A percentile compares a stretch with the other conserved stretches of the same genome.
Conservation (phyloP, 805 yeast species). For the Starmerella ratchasimensis region DNA sequence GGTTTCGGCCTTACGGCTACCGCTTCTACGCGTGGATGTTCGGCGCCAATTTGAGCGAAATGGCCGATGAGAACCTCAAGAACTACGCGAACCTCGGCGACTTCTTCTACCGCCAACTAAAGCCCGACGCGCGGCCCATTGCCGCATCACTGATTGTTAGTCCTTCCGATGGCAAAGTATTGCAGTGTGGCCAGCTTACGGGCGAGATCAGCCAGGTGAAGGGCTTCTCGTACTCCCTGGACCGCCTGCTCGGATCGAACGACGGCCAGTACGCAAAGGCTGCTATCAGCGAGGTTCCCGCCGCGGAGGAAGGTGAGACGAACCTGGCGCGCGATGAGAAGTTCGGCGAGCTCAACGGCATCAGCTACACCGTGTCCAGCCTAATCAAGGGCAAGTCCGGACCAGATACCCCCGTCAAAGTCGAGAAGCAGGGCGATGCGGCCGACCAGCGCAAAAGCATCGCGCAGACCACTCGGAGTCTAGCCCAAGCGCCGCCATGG, state of each 20-base stretch:
- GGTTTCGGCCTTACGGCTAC: conserved; percentile 77
- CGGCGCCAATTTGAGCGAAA: conserved; percentile 82
- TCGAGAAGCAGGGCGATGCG: conserved; percentile 25
- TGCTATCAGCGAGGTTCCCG: conserved; percentile 1
- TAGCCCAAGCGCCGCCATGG: conserved; percentile 6
- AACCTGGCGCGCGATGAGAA: conserved; percentile 46
- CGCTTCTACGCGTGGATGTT: conserved; percentile 62
- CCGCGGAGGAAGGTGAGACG: conserved; percentile 15
- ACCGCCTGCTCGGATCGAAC: conserved; percentile 59
- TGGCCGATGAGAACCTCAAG: conserved; percentile 65
- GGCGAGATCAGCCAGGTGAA: conserved; percentile 94
- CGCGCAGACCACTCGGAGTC: neutral
- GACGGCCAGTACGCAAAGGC: conserved; percentile 11
- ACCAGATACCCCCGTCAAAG: conserved; percentile 43
- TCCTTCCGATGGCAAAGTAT: conserved; percentile 86
- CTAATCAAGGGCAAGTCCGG: conserved; percentile 39
- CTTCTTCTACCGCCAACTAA: conserved; percentile 74
- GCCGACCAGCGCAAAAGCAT: too few relatives aligned
- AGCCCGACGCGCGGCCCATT: conserved; percentile 67
- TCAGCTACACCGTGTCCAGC: conserved; percentile 55
- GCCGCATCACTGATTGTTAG: conserved; percentile 55
- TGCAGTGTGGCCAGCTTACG: conserved; percentile 69
- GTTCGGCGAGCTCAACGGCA: conserved; percentile 67
- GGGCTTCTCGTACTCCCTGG: conserved; percentile 85
- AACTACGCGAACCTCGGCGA: conserved; percentile 73